These are phyloP conservation scores for Aureoboletus auriporus DNA, from an alignment of 768 basidiomycete genomes.

Conservation along the genomic window DNA sequence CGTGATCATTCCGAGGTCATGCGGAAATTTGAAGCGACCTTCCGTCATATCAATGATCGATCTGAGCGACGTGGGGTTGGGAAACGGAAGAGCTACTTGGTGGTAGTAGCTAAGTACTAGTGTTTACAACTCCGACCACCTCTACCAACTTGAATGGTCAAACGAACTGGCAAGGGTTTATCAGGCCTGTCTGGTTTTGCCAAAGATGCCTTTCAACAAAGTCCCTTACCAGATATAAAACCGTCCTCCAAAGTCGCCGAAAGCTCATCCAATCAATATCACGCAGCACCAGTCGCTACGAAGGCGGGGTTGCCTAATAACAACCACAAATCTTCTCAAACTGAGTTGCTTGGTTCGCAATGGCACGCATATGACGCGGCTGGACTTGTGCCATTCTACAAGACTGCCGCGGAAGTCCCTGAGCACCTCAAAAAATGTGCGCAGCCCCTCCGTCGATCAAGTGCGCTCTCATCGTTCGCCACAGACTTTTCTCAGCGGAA, in stretches of 20 bases:
- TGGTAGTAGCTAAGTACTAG: neutral
- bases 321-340: conserved; percentile 20
- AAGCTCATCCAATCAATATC: neutral
- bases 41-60: too few species aligned
- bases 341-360: conserved; percentile 26
- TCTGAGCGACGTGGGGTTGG: too few species aligned
- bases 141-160: conserved; percentile 29
- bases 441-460: neutral
- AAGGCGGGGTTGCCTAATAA: neutral
- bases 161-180: conserved; percentile 34
- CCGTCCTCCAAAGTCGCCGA: conserved; percentile 3
- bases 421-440: conserved; percentile 78
- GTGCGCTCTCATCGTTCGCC: conserved; percentile 1
- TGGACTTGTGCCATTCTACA: conserved; percentile 71
- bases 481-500: conserved; percentile 85
- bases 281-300: neutral
- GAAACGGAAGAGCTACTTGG: neutral
- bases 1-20: neutral
- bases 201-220: conserved; percentile 34
- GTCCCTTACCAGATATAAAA: neutral
- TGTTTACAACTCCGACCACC: conserved; percentile 6
- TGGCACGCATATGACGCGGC: conserved; percentile 59
- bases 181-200: conserved; percentile 44
- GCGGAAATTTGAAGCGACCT: neutral
- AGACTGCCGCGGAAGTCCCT: conserved; percentile 63